Base-by-base conservation (phyloP, 805 yeast genomes). In the Cephaloascus fragrans region DNA sequence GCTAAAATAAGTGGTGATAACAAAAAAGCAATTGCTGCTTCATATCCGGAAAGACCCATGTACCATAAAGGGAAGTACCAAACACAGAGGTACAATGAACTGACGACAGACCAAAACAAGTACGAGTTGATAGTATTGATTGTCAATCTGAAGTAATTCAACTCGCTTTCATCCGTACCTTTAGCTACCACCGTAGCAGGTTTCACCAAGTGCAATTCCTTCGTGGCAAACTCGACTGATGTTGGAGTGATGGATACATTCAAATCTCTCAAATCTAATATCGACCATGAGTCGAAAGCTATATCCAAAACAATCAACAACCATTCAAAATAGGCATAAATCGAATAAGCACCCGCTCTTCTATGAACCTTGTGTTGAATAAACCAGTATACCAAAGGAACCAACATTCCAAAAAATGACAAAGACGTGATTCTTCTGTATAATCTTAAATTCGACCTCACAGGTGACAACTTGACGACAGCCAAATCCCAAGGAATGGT, bases 61-160 rank as follows among this genome's bases (percentile, higher is more conserved):
- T 83, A 75, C 98, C 98, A 93, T 45, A 93, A 67, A 9, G 98
- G 98, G 70, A 93, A 93, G 64, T 85, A 86, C 98, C 98, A 93
- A 37, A 93, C 79, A 52, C 93, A 79, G 41, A 93, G 72, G 34
- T 87, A 82, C 42, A 93, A 65, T 0, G 96, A 76, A 3, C 97
- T 83, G 34, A 77, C 46, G 18, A 80, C 79, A 0, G 97, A 71
- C 96, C 97, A 93, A 56, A 85, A 86, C 40, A 86, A 68, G 53
- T 77, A 80, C 3, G 90, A 71, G 54, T 89, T 88, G 51, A 75
- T 53, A 14, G 69, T 55, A 50, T 75, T 71, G 35, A 67, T 54
- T 3, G 66, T 18, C 32, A 76, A 59, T 34, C 66, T 69, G 32
- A 61, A 37, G 33, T 51, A 46, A 9, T 57, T 51, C n/a, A n/a